Percentiles rank a stretch among this genome's conserved stretches.
phyloP scores from a whole-genome alignment of 768 basidiomycete species.

The Hortiboletus campestris region DNA sequence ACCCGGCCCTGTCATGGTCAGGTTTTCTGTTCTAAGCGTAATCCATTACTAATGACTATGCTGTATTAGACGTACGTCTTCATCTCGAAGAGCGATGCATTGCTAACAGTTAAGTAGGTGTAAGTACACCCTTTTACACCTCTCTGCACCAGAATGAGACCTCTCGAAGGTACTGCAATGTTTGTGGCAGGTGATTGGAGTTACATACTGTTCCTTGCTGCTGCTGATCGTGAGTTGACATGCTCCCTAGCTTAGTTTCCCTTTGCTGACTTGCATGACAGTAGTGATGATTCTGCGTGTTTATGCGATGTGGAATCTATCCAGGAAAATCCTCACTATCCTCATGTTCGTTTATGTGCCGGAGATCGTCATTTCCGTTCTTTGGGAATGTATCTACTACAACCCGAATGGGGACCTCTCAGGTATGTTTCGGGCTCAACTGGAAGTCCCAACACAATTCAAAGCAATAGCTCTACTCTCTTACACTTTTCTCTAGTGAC shows the following conservation, averaged over 20 bases:
- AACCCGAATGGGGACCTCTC: not conserved
- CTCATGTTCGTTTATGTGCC: not conserved
- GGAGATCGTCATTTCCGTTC: not conserved
- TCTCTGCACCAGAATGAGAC: not conserved
- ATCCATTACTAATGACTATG: not conserved
- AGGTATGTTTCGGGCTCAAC: not conserved
- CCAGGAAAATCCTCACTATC: not conserved
- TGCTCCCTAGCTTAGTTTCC: too few relatives aligned
- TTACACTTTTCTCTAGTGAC: not conserved
- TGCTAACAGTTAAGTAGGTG: constrained; percentile 1
- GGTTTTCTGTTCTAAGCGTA: not conserved
- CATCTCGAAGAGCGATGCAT: not conserved
- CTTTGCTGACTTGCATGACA: not conserved
- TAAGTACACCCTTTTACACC: not conserved
- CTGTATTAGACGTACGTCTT: constrained; percentile 3
- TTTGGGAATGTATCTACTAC: not conserved
- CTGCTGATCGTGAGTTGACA: constrained; percentile 8
- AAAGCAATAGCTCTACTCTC: too few relatives aligned
- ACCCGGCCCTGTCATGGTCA: not conserved
- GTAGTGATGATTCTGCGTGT: constrained; percentile 20
- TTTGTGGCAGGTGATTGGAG: not conserved
- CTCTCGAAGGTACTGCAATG: not conserved
- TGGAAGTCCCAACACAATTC: not conserved
- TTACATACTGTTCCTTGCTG: not conserved
- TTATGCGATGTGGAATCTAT: constrained; percentile 10